Evolutionary conservation across 805 yeast genomes (phyloP).

Genomic region (Saccharomycopsis guyanensis): DNA sequence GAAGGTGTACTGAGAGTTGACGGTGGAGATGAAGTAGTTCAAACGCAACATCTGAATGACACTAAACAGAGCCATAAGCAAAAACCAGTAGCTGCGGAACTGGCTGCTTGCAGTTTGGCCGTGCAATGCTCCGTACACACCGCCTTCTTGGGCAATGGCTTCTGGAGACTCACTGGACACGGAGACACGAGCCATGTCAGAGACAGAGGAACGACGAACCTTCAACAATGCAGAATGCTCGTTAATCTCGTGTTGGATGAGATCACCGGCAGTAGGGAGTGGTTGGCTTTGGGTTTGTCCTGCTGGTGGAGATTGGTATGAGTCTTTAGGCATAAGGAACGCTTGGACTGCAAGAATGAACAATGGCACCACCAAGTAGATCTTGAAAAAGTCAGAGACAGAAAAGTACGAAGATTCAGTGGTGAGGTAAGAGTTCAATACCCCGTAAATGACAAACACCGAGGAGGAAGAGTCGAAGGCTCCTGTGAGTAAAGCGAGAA

Average conservation of each 20-base stretch:
- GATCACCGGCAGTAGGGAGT: conserved; percentile 6
- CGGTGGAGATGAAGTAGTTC: conserved; percentile 87
- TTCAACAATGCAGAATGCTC: conserved; percentile 12
- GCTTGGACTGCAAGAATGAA: conserved; percentile 71
- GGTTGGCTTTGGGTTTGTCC: not conserved
- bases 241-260: conserved; percentile 8
- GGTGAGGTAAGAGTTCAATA: conserved; percentile 36
- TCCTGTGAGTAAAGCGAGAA: conserved; percentile 79
- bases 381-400: conserved; percentile 48
- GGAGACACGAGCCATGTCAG: conserved; percentile 15
- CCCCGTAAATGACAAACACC: conserved; percentile 64
- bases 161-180: conserved; percentile 6
- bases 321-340: conserved; percentile 71
- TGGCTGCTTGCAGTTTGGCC: conserved; percentile 45
- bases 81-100: conserved; percentile 59
- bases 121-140: conserved; percentile 76
- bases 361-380: conserved; percentile 65
- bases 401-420: conserved; percentile 32
- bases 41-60: conserved; percentile 85
- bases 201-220: conserved; percentile 20
- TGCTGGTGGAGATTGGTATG: conserved; percentile 37
- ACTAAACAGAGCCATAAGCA: conserved; percentile 67
- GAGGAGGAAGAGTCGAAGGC: conserved; percentile 93
- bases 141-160: conserved; percentile 23
- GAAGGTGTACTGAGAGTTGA: conserved; percentile 73